Percentiles rank a stretch among this genome's conserved stretches.
Conservation (phyloP, 495 filamentous ascomycete genomes). For the Hypoxylon fuscum region DNA sequence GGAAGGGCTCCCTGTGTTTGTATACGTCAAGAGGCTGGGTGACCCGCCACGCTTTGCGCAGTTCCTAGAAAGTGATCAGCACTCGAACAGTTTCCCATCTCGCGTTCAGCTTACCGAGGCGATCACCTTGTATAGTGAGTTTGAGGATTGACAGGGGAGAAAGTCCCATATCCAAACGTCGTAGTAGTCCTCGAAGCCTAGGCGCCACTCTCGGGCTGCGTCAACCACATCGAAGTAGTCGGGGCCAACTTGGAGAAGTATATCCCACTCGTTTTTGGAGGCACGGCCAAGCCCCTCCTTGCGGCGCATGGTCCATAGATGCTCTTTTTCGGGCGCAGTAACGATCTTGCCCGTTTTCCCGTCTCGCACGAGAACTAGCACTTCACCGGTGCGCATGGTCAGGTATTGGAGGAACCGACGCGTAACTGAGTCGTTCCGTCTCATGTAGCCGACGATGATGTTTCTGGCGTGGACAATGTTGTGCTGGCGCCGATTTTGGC, state of each 20-base stretch:
- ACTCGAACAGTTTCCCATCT: not conserved
- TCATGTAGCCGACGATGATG: constrained; percentile 60
- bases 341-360: constrained; percentile 59
- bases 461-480: constrained; percentile 55
- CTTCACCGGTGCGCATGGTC: constrained; percentile 51
- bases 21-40: constrained; percentile 43
- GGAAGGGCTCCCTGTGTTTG: constrained; percentile 45
- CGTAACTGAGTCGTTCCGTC: constrained; percentile 58
- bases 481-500: constrained; percentile 48
- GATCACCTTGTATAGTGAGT: constrained; percentile 43
- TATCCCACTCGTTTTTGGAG: constrained; percentile 54
- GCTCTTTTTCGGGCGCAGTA: constrained; percentile 50
- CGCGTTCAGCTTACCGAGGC: constrained; percentile 38
- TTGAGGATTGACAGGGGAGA: constrained; percentile 42
- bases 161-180: constrained; percentile 63
- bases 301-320: constrained; percentile 56
- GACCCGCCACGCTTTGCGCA: constrained; percentile 52
- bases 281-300: constrained; percentile 56
- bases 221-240: constrained; percentile 55
- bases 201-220: constrained; percentile 51
- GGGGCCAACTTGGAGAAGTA: constrained; percentile 47
- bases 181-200: constrained; percentile 60
- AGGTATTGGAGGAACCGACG: constrained; percentile 61
- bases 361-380: constrained; percentile 57
- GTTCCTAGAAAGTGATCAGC: constrained; percentile 37